Evolutionary conservation across 106 monocot genomes (phyloP).

Genomic region (Dendrobium catenatum): DNA sequence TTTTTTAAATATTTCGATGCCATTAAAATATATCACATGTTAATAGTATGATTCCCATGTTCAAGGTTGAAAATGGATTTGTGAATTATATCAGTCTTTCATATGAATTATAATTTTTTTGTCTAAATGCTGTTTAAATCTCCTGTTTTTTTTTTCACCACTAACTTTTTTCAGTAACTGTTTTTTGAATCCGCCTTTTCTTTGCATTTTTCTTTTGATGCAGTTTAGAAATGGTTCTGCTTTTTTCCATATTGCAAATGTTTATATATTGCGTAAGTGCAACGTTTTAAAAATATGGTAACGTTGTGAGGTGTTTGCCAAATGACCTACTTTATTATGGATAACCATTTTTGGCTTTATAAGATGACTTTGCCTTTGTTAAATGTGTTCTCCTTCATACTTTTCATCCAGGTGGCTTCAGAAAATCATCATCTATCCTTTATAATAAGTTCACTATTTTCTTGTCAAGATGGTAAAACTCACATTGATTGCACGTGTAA

Average conservation of each 20-base stretch:
- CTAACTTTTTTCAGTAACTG: no score
- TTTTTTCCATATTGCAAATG: not conserved
- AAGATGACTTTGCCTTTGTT: not conserved
- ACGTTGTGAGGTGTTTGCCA: not conserved
- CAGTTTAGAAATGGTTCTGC: not conserved
- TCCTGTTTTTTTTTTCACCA: no score
- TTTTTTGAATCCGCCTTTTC: no score
- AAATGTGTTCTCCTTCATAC: not conserved
- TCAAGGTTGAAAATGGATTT: no score
- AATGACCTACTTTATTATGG: not conserved
- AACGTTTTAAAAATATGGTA: not conserved
- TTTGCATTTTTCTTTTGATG: not conserved
- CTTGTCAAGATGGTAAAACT: slow-evolving; percentile 55
- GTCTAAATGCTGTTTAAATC: no score
- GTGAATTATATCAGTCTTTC: no score
- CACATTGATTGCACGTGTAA: slow-evolving; percentile 96
- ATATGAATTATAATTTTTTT: no score
- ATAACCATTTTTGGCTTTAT: not conserved
- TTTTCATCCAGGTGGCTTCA: slow-evolving; percentile 7
- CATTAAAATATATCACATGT: no score
- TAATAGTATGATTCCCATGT: no score
- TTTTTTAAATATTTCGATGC: no score
- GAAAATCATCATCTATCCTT: not conserved
- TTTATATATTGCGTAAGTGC: not conserved
- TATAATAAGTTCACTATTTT: not conserved